These are phyloP conservation scores for Amaranthus tricolor DNA, from an alignment of 179 eudicot genomes.

Conservation along the genomic window DNA sequence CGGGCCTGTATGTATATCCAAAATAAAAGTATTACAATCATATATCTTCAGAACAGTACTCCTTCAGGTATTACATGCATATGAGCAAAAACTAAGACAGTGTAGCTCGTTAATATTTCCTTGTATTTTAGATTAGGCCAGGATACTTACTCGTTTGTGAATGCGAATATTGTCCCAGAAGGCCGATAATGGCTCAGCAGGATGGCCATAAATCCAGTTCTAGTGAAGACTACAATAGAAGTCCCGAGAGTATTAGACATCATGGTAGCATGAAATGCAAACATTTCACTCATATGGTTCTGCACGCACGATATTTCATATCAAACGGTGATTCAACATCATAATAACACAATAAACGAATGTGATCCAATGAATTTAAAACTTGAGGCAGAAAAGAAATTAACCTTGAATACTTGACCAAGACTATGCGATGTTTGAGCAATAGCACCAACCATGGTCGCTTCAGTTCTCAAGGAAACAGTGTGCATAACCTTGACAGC, in stretches of 20 bases:
- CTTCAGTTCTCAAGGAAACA: constrained; percentile 71
- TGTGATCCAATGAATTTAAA: not conserved
- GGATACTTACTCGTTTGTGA: constrained; percentile 75
- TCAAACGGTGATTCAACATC: constrained; percentile 4
- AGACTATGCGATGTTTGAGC: constrained; percentile 52
- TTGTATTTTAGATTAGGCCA: constrained; percentile 7
- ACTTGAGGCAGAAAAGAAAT: constrained; percentile 14
- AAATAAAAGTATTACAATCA: not conserved
- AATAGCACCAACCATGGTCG: constrained; percentile 46
- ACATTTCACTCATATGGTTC: constrained; percentile 89
- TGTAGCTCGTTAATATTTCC: not conserved
- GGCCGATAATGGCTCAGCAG: constrained; percentile 88
- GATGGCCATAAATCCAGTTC: constrained; percentile 83
- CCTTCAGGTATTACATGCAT: not conserved
- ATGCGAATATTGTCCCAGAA: constrained; percentile 82
- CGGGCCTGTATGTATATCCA: no score
- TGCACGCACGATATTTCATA: constrained; percentile 28
- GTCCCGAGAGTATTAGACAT: constrained; percentile 90
- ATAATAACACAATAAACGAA: not conserved
- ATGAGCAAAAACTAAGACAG: not conserved
- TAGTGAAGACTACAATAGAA: constrained; percentile 80
- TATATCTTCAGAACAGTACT: not conserved
- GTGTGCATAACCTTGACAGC: constrained; percentile 92
- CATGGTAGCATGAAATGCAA: constrained; percentile 84
- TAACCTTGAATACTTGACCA: constrained; percentile 83